Percentiles rank a stretch among this genome's conserved stretches.
phyloP scores from a whole-genome alignment of 2,329 filamentous ascomycete genomes.

The Malbranchea cinnamomea region DNA sequence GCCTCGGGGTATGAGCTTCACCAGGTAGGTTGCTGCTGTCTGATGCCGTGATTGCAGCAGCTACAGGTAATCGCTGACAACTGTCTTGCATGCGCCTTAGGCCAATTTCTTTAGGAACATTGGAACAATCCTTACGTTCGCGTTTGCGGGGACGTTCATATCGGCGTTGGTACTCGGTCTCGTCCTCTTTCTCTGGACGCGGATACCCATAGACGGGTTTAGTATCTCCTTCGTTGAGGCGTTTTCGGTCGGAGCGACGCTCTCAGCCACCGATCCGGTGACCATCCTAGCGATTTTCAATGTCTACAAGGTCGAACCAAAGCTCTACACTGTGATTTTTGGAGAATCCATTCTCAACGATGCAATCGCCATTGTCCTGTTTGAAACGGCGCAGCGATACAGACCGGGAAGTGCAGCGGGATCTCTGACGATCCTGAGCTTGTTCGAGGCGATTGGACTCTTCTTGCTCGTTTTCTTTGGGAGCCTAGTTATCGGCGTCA shows the following conservation, averaged over 20 bases:
- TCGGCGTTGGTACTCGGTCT: conserved; percentile 88
- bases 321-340: conserved; percentile 97
- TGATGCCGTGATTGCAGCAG: too few species aligned
- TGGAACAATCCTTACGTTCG: conserved; percentile 91
- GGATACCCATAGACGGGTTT: conserved; percentile 70
- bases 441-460: conserved; percentile 83
- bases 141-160: conserved; percentile 92
- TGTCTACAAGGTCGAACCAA: conserved; percentile 96
- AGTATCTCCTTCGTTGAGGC: conserved; percentile 87
- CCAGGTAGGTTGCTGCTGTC: conserved; percentile 41
- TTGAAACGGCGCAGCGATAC: conserved; percentile 93
- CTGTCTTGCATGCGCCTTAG: conserved; percentile 17
- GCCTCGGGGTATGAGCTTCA: conserved; percentile 95
- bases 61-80: too few species aligned
- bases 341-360: conserved; percentile 97
- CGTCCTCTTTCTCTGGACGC: conserved; percentile 78
- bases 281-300: conserved; percentile 99
- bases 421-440: conserved; percentile 60
- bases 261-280: conserved; percentile 93
- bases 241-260: conserved; percentile 86
- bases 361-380: conserved; percentile 94
- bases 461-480: conserved; percentile 96
- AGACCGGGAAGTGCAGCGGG: conserved; percentile 56
- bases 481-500: conserved; percentile 74
- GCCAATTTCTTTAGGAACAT: conserved; percentile 99